A percentile compares a stretch with the other conserved stretches of the same genome.
Conservation (phyloP, 129 eudicot genomes). For the Erigeron canadensis region DNA sequence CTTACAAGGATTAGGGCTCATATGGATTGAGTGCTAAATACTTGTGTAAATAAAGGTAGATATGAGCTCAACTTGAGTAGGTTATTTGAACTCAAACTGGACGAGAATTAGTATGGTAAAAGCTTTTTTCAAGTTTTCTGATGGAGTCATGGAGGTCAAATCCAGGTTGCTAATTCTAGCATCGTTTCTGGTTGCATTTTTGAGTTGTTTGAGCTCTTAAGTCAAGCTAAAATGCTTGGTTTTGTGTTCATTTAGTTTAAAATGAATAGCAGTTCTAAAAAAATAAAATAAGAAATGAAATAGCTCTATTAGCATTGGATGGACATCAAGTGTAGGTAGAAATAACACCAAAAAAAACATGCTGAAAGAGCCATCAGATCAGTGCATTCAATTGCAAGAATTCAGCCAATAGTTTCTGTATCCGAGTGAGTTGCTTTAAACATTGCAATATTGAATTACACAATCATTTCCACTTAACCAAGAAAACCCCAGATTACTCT, state of each 20-base stretch:
- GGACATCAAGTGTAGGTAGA: neutral
- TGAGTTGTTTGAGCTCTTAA: neutral
- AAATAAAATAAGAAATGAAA: neutral
- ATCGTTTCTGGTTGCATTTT: neutral
- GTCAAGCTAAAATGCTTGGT: neutral
- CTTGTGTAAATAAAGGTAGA: neutral
- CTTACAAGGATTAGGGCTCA: neutral
- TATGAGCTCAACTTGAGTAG: neutral
- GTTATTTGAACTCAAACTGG: neutral
- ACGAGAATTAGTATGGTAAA: neutral
- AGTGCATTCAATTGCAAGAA: neutral
- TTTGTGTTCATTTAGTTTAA: neutral
- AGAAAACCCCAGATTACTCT: constrained; percentile 4
- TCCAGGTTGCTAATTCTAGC: too few relatives aligned
- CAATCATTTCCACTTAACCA: constrained; percentile 6
- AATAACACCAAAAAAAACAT: neutral
- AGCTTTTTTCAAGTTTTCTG: neutral
- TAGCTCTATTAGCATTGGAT: neutral
- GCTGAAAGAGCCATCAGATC: neutral
- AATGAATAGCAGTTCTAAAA: too few relatives aligned
- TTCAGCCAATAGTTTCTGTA: constrained; percentile 5
- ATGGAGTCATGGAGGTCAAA: neutral
- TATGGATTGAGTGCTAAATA: neutral
- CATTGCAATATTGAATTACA: neutral
- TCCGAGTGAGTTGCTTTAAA: neutral